Conservation (phyloP, 495 filamentous ascomycete species). For the Penicillium odoratum region DNA sequence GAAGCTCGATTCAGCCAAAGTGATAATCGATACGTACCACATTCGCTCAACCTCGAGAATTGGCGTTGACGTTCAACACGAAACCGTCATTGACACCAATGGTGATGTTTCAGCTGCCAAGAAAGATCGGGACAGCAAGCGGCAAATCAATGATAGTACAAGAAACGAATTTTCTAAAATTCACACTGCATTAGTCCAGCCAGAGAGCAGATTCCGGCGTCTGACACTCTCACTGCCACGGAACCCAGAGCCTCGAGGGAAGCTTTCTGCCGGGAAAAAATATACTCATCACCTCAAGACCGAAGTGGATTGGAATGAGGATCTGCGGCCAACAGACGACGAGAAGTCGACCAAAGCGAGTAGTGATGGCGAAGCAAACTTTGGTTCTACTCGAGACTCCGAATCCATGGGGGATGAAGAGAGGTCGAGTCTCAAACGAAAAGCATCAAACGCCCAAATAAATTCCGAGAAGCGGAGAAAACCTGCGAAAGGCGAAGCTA, state of each 20-base stretch:
- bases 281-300: constrained; percentile 12
- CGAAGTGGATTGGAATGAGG: constrained; percentile 38
- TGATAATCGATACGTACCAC: not conserved
- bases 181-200: not conserved
- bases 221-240: not conserved
- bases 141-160: not conserved
- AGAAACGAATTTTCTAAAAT: not conserved
- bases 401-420: constrained; percentile 5
- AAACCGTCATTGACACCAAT: not conserved
- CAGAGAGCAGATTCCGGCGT: not conserved
- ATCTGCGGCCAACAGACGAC: constrained; percentile 31
- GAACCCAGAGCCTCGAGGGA: not conserved
- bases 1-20: not conserved
- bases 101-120: not conserved
- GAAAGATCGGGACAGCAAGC: not conserved
- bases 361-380: constrained; percentile 9
- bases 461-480: constrained; percentile 19
- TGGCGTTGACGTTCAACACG: not conserved
- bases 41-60: not conserved
- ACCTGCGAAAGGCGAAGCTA: not conserved
- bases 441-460: constrained; percentile 8
- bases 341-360: constrained; percentile 8
- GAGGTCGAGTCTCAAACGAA: constrained; percentile 7
- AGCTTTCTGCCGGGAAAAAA: constrained; percentile 11
- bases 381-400: constrained; percentile 19